A percentile compares a stretch with the other conserved stretches of the same genome.
These are phyloP conservation scores for Coix lacrymajobi DNA, from an alignment of 176 grass and related monocot species.

Conservation along the genomic window DNA sequence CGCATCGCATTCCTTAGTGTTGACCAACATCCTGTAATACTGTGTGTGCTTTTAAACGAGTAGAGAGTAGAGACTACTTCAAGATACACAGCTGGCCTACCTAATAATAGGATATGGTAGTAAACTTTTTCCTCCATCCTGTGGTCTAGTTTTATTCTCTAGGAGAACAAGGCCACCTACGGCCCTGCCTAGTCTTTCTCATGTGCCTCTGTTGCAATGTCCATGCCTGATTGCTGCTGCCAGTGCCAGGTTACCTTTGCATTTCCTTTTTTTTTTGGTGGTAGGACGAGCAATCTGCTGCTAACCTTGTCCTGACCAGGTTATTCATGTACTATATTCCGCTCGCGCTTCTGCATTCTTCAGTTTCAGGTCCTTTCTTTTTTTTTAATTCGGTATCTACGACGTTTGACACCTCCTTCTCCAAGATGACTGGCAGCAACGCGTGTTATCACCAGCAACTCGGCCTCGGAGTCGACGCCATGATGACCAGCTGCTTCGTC, in stretches of 20 bases:
- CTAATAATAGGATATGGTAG: not conserved
- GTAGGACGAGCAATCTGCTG: constrained; percentile 25
- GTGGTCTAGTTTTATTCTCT: not conserved
- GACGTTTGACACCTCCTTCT: constrained; percentile 20
- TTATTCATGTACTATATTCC: constrained; percentile 4
- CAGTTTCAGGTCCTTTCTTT: constrained; percentile 22
- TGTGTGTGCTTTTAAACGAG: constrained; percentile 19
- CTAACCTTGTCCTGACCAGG: constrained; percentile 13
- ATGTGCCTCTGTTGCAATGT: constrained; percentile 3
- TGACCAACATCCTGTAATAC: constrained; percentile 13
- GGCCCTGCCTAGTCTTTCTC: not conserved
- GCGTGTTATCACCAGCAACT: constrained; percentile 44
- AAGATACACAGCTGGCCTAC: not conserved
- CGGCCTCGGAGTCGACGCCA: constrained; percentile 38
- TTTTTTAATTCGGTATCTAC: constrained; percentile 33
- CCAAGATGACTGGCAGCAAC: constrained; percentile 33
- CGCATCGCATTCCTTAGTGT: not conserved
- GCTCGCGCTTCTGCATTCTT: constrained; percentile 22
- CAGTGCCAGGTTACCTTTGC: not conserved
- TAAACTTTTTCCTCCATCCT: not conserved
- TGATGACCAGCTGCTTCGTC: constrained; percentile 37
- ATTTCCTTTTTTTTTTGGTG: not conserved
- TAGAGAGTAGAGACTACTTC: not conserved
- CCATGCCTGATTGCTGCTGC: not conserved
- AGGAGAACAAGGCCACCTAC: not conserved